Percentiles rank a stretch among this genome's conserved stretches.
phyloP scores from a whole-genome alignment of 768 basidiomycete species.

The Boletus sp. region DNA sequence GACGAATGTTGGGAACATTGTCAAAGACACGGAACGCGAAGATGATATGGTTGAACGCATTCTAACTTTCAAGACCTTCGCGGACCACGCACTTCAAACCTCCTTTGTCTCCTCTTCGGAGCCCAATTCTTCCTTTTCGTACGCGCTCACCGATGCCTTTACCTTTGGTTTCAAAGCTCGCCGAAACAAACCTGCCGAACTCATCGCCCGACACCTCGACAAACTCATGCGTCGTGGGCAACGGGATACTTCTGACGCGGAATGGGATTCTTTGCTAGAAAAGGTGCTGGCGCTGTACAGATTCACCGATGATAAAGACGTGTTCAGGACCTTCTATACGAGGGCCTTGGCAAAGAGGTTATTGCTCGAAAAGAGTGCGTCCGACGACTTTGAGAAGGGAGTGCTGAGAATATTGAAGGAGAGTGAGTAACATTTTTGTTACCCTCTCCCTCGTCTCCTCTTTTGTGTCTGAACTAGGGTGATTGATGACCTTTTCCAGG shows the following conservation, averaged over 20 bases:
- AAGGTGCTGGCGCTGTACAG: slow-evolving; percentile 71
- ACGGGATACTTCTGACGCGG: slow-evolving; percentile 56
- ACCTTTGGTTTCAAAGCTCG: slow-evolving; percentile 68
- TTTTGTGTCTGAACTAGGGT: not conserved
- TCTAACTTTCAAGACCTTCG: slow-evolving; percentile 60
- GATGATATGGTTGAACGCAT: slow-evolving; percentile 77
- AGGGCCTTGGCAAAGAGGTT: slow-evolving; percentile 84
- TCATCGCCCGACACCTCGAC: slow-evolving; percentile 91
- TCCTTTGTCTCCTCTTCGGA: slow-evolving; percentile 48
- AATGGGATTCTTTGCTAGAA: slow-evolving; percentile 63
- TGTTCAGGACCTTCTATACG: slow-evolving; percentile 91
- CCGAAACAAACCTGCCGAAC: slow-evolving; percentile 83
- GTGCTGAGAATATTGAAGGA: slow-evolving; percentile 86
- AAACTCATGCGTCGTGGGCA: slow-evolving; percentile 85
- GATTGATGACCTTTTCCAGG: slow-evolving; percentile 44
- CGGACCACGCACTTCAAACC: slow-evolving; percentile 45
- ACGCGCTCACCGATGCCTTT: slow-evolving; percentile 73
- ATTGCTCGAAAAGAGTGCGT: slow-evolving; percentile 79
- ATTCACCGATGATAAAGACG: slow-evolving; percentile 89
- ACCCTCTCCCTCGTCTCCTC: not conserved
- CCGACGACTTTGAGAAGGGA: slow-evolving; percentile 79
- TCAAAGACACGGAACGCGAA: slow-evolving; percentile 58
- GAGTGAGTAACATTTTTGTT: slow-evolving; percentile 40
- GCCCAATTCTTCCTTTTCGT: slow-evolving; percentile 55
- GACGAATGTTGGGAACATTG: slow-evolving; percentile 60